These are phyloP conservation scores for Medicago ruthenica DNA, from an alignment of 306 rosid species.

Conservation along the genomic window DNA sequence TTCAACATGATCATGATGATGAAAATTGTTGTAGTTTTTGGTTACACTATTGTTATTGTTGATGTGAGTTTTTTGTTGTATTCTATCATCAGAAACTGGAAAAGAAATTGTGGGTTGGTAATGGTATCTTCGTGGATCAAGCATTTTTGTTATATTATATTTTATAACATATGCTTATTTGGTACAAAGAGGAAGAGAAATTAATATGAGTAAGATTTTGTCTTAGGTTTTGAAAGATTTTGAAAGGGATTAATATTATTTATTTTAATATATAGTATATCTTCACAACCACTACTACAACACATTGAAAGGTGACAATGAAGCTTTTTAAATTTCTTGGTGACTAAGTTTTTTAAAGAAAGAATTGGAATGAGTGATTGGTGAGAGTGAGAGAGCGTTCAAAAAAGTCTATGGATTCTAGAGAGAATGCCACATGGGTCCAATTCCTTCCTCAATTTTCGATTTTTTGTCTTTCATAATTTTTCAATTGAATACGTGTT, in stretches of 20 bases:
- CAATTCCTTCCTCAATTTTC: background rate
- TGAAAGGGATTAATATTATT: slow-evolving; percentile 41
- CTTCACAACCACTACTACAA: background rate
- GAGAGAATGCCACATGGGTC: slow-evolving; percentile 30
- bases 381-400: slow-evolving; percentile 1
- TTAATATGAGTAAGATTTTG: background rate
- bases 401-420: slow-evolving; percentile 62
- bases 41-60: background rate
- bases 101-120: slow-evolving; percentile 48
- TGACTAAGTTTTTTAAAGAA: slow-evolving; percentile 40
- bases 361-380: background rate
- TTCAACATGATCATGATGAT: slow-evolving; percentile 6
- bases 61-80: background rate
- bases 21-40: slow-evolving; percentile 14
- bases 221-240: slow-evolving; percentile 1
- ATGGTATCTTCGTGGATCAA: slow-evolving; percentile 40
- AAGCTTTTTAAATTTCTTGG: slow-evolving; percentile 50
- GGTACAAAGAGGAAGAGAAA: slow-evolving; percentile 12
- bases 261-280: background rate
- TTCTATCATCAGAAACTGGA: slow-evolving; percentile 36
- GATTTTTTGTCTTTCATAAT: background rate
- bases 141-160: slow-evolving; percentile 38
- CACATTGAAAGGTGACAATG: slow-evolving; percentile 15
- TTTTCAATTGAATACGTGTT: background rate
- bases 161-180: slow-evolving; percentile 14